Evolutionary conservation across 1,284 basidiomycete genomes (phyloP), one percentile per base, ranked within the genome.

Genomic region (Ceratobasidium sp.): DNA sequence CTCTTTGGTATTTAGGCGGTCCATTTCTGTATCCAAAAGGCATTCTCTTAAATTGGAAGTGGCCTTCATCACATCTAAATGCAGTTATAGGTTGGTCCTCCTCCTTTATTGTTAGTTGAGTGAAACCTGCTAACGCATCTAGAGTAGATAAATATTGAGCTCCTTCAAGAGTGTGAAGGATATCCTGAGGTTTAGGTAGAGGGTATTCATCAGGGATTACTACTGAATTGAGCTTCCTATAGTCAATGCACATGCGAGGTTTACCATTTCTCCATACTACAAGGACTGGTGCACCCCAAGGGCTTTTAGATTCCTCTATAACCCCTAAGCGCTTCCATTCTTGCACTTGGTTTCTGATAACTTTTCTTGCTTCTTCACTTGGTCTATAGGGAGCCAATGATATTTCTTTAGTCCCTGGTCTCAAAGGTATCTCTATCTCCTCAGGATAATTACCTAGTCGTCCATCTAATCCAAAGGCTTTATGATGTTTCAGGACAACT

Each of bases 1-100:
- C 74, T 1, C 80, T 62, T 72, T 84, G 83, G 72, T 83, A 84
- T 0, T 82, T 77, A 4, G 79, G 74, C 0, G 83, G 83, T 0
- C 83, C 81, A 71, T 83, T 84, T 0, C 79, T 75, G 0, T 81
- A 77, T 2, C 83, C 83, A 72, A 85, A 84, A 0, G 83, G 83
- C 81, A 85, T 82, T 18, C 80, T 57, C 43, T 74, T 76, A 75
- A 83, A 84, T 74, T 84, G 82, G 48, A 75, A 82, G 0, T 84
- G 75, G 3, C 83, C 84, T 43, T 75, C 71, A 74, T 83, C 83
- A 0, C 80, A 80, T 21, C 80, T 71, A 79, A 81, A 84, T 0
- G 82, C 82, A 0, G 81, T 80, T 71, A 82, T 82, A 55, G 80
- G 77, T 9, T 74, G 74, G 32, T 79, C 80, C 2, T 79, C 75